A percentile compares a stretch with the other conserved stretches of the same genome.
These are phyloP conservation scores for Sanguinoderma infundibulare DNA, from an alignment of 1,284 basidiomycete species.

Conservation along the genomic window DNA sequence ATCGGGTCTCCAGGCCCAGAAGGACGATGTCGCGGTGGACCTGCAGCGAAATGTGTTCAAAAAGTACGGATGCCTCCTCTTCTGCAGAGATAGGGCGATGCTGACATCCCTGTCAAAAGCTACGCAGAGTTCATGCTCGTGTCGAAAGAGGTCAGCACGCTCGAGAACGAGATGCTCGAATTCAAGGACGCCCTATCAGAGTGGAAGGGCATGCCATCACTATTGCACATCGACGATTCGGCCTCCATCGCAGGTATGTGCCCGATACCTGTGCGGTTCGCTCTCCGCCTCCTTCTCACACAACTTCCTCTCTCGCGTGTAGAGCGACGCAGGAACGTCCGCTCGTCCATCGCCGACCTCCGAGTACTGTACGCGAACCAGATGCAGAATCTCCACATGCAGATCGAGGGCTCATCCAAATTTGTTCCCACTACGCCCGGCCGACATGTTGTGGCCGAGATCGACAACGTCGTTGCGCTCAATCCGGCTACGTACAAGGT, in stretches of 20 bases:
- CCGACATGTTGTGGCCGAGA: slow-evolving; percentile 89
- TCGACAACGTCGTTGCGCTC: slow-evolving; percentile 83
- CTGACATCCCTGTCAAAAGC: slow-evolving; percentile 45
- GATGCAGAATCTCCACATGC: slow-evolving; percentile 88
- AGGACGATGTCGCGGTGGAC: slow-evolving; percentile 70
- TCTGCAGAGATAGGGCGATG: neutral
- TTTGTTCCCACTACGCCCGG: slow-evolving; percentile 91
- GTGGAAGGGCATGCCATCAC: slow-evolving; percentile 94
- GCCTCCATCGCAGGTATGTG: slow-evolving; percentile 52
- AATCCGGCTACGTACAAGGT: slow-evolving; percentile 97
- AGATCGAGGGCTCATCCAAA: slow-evolving; percentile 96
- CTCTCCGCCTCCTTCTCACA: neutral
- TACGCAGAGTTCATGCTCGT: slow-evolving; percentile 97
- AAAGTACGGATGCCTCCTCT: slow-evolving; percentile 59
- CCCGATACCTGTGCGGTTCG: neutral
- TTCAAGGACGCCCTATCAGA: slow-evolving; percentile 93
- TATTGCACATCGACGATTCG: slow-evolving; percentile 86
- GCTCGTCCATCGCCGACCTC: slow-evolving; percentile 92
- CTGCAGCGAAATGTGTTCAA: slow-evolving; percentile 88
- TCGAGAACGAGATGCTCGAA: slow-evolving; percentile 98
- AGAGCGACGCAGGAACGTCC: slow-evolving; percentile 70
- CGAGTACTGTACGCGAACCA: slow-evolving; percentile 94
- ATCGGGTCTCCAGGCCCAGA: slow-evolving; percentile 66
- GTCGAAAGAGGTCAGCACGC: slow-evolving; percentile 94
- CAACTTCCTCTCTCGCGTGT: slow-evolving; percentile 1